Evolutionary conservation across 495 filamentous ascomycete species (phyloP), one percentile per base, ranked within the genome.

Genomic region (Polyplosphaeria fusca): DNA sequence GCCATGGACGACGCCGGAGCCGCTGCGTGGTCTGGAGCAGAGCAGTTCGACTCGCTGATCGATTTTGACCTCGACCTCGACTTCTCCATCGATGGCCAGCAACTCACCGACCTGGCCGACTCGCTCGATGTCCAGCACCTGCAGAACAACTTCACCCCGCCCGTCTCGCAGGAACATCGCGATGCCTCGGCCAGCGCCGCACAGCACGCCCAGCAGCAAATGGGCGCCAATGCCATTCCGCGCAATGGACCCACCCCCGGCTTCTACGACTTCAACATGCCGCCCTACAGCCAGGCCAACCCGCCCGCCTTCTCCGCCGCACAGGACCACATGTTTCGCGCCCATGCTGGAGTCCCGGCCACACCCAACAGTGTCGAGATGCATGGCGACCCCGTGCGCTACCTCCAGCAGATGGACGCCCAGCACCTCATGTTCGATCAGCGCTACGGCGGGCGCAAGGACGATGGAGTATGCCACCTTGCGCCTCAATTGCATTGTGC

Each of bases 331-430:
- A 47, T 48, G 22, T 64, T 52, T 27, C 50, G 50, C 26, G 16
- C 53, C 18, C 64, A 61, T 22, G 40, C 26, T 20, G 47, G 52
- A 14, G 85, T 96, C 20, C 93, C 93, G 5, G 91, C 90, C 9
- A 98, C 93, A 1, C 93, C 93, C 0, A 92, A 91, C 65, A 96
- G 93, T 68, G 79, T 92, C 39, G 91, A 97, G 67, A 78, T 97
- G 65, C 88, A 90, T 58, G 86, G 85, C 13, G 79, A 79, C 45
- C 80, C 79, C 9, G 71, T 75, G 37, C 83, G 84, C 39, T 85
- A 84, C 58, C 73, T 79, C 60, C 70, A 61, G 70, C 78, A 72
- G 38, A 76, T 76, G 70, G 87, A 77, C 67, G 79, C 83, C 38
- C 79, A 82, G 51, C 79, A 84, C 41, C 75, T 83, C 16, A 77